phyloP scores from a whole-genome alignment of 2,329 filamentous ascomycete species.

The Cadophora luteo-olivacea region DNA sequence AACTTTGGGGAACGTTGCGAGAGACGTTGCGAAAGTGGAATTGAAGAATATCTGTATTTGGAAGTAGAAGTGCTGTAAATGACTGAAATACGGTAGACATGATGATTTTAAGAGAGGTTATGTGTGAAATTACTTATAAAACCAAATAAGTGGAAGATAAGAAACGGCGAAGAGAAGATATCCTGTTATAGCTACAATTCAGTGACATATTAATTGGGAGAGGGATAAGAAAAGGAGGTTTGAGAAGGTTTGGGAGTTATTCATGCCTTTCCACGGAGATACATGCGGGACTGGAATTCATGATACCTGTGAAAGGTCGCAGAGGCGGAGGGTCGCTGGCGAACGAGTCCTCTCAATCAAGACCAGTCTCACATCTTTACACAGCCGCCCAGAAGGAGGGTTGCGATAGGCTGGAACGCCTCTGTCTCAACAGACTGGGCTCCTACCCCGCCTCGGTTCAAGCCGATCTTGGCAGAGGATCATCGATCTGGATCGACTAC shows the following conservation, averaged over 20 bases:
- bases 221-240: no score
- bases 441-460: conserved; percentile 5
- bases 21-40: conserved; percentile 24
- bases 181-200: conserved; percentile 1
- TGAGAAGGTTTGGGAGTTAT: no score
- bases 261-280: no score
- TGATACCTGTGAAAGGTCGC: no score
- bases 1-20: conserved; percentile 38
- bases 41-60: not conserved
- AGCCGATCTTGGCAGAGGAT: conserved; percentile 10
- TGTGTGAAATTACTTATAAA: not conserved
- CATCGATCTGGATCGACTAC: not conserved
- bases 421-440: not conserved
- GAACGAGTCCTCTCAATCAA: not conserved
- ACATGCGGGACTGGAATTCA: no score
- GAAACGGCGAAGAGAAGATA: not conserved
- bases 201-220: no score
- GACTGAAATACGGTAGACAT: not conserved
- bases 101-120: not conserved
- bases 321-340: no score
- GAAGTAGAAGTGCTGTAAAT: not conserved
- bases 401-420: not conserved
- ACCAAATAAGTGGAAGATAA: not conserved
- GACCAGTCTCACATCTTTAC: not conserved
- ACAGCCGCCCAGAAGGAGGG: not conserved